Evolutionary conservation across 1,284 basidiomycete genomes (phyloP).

Genomic region (Paramarasmius palmivorus): DNA sequence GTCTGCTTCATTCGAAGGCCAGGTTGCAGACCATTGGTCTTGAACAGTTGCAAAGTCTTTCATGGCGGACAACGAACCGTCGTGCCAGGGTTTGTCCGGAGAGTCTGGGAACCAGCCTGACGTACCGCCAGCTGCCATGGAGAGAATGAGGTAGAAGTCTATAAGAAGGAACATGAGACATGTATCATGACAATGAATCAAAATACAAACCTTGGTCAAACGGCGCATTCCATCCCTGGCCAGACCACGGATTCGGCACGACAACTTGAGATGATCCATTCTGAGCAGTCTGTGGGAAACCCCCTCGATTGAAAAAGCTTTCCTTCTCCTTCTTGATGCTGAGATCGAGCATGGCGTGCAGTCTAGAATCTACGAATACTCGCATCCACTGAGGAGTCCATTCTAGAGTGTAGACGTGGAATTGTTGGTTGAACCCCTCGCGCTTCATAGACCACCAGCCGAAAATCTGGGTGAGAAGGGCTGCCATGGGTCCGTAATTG

Average conservation of each 20-base stretch:
- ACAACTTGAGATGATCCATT: slow-evolving; percentile 65
- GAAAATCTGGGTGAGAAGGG: slow-evolving; percentile 63
- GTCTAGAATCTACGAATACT: slow-evolving; percentile 69
- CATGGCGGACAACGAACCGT: slow-evolving; percentile 63
- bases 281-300: slow-evolving; percentile 67
- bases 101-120: slow-evolving; percentile 83
- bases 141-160: slow-evolving; percentile 79
- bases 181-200: slow-evolving; percentile 15
- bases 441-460: slow-evolving; percentile 68
- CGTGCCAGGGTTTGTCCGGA: slow-evolving; percentile 79
- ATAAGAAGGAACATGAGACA: slow-evolving; percentile 8
- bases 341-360: slow-evolving; percentile 33
- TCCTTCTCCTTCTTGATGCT: slow-evolving; percentile 47
- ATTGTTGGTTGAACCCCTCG: slow-evolving; percentile 51
- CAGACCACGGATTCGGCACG: slow-evolving; percentile 57
- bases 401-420: slow-evolving; percentile 78
- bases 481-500: slow-evolving; percentile 69
- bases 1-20: slow-evolving; percentile 60
- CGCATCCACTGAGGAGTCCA: slow-evolving; percentile 75
- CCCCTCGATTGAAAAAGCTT: slow-evolving; percentile 43
- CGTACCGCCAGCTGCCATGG: slow-evolving; percentile 78
- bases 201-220: slow-evolving; percentile 70
- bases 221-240: slow-evolving; percentile 58
- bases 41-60: slow-evolving; percentile 67
- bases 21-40: slow-evolving; percentile 67